A percentile compares a stretch with the other conserved stretches of the same genome.
phyloP scores from a whole-genome alignment of 2,329 filamentous ascomycete species.

The Sporothrix globosa region DNA sequence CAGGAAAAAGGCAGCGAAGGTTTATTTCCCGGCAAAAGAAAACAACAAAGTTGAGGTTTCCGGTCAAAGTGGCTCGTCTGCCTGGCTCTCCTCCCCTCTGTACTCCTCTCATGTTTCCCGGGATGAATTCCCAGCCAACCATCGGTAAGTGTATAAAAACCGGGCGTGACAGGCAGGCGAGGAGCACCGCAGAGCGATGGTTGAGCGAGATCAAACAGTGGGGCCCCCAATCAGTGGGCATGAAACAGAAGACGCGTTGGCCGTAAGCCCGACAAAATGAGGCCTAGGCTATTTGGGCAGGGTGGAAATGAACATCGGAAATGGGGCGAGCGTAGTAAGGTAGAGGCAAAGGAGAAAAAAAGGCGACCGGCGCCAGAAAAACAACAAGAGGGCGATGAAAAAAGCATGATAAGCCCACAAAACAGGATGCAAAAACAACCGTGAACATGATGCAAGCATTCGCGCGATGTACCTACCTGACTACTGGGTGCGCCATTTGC shows the following conservation, averaged over 20 bases:
- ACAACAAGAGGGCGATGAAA: background rate
- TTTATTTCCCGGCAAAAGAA: slow-evolving; percentile 27
- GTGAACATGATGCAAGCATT: slow-evolving; percentile 9
- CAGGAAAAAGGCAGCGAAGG: background rate
- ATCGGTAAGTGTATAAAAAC: slow-evolving; percentile 19
- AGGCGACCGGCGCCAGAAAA: slow-evolving; percentile 10
- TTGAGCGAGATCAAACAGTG: slow-evolving; percentile 30
- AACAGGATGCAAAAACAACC: slow-evolving; percentile 27
- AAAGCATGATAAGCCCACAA: slow-evolving; percentile 19
- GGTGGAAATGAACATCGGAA: slow-evolving; percentile 27
- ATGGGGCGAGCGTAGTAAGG: slow-evolving; percentile 20
- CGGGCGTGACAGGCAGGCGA: slow-evolving; percentile 9
- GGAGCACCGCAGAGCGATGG: slow-evolving; percentile 10
- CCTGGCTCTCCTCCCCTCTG: background rate
- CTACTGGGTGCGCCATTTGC: slow-evolving; percentile 58
- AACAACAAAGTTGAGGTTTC: background rate
- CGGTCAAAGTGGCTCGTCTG: slow-evolving; percentile 4
- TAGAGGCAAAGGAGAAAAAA: background rate
- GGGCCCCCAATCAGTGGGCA: slow-evolving; percentile 30
- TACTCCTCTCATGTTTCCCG: background rate
- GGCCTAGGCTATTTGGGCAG: slow-evolving; percentile 20
- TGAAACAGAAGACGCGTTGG: slow-evolving; percentile 37
- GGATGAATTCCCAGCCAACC: slow-evolving; percentile 28
- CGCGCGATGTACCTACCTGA: slow-evolving; percentile 53
- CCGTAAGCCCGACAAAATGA: slow-evolving; percentile 30